These are phyloP conservation scores for Castanopsis chinensis DNA, from an alignment of 306 rosid species.

Conservation along the genomic window DNA sequence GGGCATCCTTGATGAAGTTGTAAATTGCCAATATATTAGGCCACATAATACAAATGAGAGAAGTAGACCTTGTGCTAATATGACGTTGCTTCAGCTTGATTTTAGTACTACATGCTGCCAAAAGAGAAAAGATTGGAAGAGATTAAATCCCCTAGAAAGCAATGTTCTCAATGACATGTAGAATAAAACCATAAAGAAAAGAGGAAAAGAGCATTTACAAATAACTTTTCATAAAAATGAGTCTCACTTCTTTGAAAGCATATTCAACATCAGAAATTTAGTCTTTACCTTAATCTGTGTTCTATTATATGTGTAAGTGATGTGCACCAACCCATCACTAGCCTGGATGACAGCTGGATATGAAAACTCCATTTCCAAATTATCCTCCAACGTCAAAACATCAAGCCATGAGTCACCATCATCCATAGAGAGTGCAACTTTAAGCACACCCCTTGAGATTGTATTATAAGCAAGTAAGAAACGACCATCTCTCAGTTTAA, in stretches of 20 bases:
- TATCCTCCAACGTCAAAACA: conserved; percentile 69
- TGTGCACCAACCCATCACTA: conserved; percentile 67
- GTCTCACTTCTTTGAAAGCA: conserved; percentile 6
- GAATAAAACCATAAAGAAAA: conserved; percentile 6
- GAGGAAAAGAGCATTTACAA: not conserved
- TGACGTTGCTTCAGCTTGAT: conserved; percentile 36
- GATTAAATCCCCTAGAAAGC: conserved; percentile 6
- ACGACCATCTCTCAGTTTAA: conserved; percentile 78
- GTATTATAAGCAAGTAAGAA: conserved; percentile 74
- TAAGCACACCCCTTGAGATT: conserved; percentile 66
- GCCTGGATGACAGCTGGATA: conserved; percentile 92
- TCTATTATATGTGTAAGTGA: conserved; percentile 81
- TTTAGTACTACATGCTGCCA: conserved; percentile 77
- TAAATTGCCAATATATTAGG: not conserved
- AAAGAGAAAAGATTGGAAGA: conserved; percentile 18
- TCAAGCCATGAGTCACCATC: conserved; percentile 89
- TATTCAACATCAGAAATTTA: conserved; percentile 9
- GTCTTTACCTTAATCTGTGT: conserved; percentile 76
- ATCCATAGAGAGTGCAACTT: conserved; percentile 73
- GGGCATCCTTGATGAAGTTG: not conserved
- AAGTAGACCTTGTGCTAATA: conserved; percentile 12
- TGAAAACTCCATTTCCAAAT: conserved; percentile 69
- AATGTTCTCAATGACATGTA: conserved; percentile 1
- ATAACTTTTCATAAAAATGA: not conserved
- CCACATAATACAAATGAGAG: conserved; percentile 6